phyloP scores from a whole-genome alignment of 805 yeast species.

The Jamesozyma lodderae region DNA sequence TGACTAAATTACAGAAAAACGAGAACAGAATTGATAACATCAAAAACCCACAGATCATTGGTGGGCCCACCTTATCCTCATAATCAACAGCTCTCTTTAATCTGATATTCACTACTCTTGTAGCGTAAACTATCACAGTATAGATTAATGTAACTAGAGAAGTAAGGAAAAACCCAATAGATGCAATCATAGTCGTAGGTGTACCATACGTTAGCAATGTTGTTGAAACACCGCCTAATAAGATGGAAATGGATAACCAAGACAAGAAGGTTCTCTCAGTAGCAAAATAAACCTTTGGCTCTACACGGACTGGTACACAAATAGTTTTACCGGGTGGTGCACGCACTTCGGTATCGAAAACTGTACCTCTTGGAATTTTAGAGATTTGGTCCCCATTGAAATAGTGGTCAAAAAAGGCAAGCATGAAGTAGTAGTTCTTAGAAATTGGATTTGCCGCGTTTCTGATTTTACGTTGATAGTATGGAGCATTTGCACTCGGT shows the following conservation, averaged over 20 bases:
- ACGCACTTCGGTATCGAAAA: constrained; percentile 45
- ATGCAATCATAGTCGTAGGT: constrained; percentile 62
- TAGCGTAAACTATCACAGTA: constrained; percentile 63
- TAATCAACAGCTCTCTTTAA: constrained; percentile 74
- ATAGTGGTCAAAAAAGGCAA: constrained; percentile 34
- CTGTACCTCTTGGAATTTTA: constrained; percentile 57
- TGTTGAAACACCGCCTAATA: constrained; percentile 83
- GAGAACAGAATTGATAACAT: constrained; percentile 59
- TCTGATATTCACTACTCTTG: constrained; percentile 78
- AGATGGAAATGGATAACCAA: constrained; percentile 87
- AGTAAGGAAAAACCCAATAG: constrained; percentile 77
- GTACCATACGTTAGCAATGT: constrained; percentile 81
- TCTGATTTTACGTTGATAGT: constrained; percentile 20
- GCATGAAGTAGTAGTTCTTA: constrained; percentile 16
- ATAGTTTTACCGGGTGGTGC: constrained; percentile 88
- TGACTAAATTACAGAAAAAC: constrained; percentile 36
- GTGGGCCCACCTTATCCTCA: constrained; percentile 84
- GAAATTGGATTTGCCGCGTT: constrained; percentile 15
- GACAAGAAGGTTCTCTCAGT: constrained; percentile 90
- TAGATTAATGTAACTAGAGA: constrained; percentile 67
- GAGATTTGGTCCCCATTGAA: constrained; percentile 42
- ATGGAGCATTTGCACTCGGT: constrained; percentile 27
- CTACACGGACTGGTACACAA: constrained; percentile 90
- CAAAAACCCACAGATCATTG: constrained; percentile 65
- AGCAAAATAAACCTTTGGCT: constrained; percentile 98